phyloP scores from a whole-genome alignment of 2,329 filamentous ascomycete species.

The Boeremia lycopersici region DNA sequence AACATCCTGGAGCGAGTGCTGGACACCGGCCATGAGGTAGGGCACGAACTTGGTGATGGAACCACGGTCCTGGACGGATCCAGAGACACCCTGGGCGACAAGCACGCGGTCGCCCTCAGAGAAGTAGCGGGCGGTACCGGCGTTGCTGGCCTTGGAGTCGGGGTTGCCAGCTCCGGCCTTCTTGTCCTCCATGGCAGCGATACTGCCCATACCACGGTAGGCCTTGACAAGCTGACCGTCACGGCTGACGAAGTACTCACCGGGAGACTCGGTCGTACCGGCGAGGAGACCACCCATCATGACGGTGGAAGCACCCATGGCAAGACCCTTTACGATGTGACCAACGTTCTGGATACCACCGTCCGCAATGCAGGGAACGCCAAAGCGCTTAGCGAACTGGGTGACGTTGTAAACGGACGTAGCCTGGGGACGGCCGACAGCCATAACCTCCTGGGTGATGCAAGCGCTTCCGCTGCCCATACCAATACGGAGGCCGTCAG shows the following conservation, averaged over 20 bases:
- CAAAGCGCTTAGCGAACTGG: conserved; percentile 87
- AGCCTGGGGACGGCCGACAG: conserved; percentile 94
- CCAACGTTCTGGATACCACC: conserved; percentile 98
- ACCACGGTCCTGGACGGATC: conserved; percentile 78
- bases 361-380: conserved; percentile 96
- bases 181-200: conserved; percentile 99
- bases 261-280: conserved; percentile 95
- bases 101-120: conserved; percentile 94
- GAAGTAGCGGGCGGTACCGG: conserved; percentile 97
- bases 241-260: conserved; percentile 92
- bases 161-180: conserved; percentile 79
- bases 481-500: conserved; percentile 94
- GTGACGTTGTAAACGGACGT: conserved; percentile 90
- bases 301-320: conserved; percentile 90
- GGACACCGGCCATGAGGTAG: conserved; percentile 91
- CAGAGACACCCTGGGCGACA: conserved; percentile 95
- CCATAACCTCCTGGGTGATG: conserved; percentile 99
- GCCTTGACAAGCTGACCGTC: conserved; percentile 99
- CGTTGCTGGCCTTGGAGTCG: conserved; percentile 76
- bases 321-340: conserved; percentile 97
- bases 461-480: conserved; percentile 99
- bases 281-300: conserved; percentile 99
- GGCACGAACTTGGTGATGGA: conserved; percentile 95
- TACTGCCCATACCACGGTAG: conserved; percentile 98
- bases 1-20: conserved; percentile 97